A percentile compares a stretch with the other conserved stretches of the same genome.
Evolutionary conservation across 2,329 filamentous ascomycete species (phyloP).

Genomic region (Penicillium sp.): DNA sequence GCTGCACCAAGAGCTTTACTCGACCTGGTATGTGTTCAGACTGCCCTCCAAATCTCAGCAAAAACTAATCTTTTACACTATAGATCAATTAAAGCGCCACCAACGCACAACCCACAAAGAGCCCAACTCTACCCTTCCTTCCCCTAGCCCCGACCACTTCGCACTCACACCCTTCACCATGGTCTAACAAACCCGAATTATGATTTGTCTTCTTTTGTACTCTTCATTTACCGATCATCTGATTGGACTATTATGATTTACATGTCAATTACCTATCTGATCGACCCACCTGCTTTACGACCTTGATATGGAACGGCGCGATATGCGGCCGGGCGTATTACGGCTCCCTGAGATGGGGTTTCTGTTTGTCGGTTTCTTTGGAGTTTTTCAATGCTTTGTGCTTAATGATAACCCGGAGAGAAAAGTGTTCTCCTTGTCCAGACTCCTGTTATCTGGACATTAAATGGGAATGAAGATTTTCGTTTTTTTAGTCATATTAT

Average conservation of each 20-base stretch:
- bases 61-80: background rate
- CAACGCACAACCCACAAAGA: slow-evolving; percentile 39
- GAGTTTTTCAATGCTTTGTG: background rate
- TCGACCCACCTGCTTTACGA: slow-evolving; percentile 2
- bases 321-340: slow-evolving; percentile 8
- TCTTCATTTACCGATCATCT: too few relatives aligned
- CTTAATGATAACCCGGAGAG: background rate
- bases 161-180: slow-evolving; percentile 17
- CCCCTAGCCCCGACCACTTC: slow-evolving; percentile 26
- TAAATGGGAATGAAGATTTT: background rate
- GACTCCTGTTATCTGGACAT: background rate
- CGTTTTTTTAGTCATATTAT: background rate
- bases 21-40: slow-evolving; percentile 38
- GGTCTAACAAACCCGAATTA: slow-evolving; percentile 7
- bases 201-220: background rate
- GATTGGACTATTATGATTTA: background rate
- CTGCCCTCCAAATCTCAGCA: background rate
- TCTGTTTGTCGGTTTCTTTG: background rate
- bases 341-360: background rate
- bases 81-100: slow-evolving; percentile 45
- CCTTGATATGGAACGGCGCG: background rate
- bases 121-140: slow-evolving; percentile 19
- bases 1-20: slow-evolving; percentile 46
- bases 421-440: background rate
- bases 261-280: background rate